These are phyloP conservation scores for Thalia dealbata DNA, from an alignment of 176 grass and related monocot genomes.

Conservation along the genomic window DNA sequence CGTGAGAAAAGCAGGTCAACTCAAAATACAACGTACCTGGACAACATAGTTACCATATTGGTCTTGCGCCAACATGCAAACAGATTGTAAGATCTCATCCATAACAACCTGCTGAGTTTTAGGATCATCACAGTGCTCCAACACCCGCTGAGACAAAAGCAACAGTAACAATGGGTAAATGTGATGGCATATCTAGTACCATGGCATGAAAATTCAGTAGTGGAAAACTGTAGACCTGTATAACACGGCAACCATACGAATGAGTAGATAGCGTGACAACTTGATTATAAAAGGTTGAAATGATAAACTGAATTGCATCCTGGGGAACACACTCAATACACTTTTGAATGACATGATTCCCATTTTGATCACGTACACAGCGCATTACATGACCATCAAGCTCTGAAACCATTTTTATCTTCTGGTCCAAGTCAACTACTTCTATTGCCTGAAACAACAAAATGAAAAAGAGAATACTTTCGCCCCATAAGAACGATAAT, in stretches of 20 bases:
- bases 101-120: conserved; percentile 70
- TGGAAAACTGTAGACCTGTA: conserved; percentile 37
- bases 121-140: conserved; percentile 68
- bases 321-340: conserved; percentile 77
- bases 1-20: background rate
- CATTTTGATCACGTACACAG: conserved; percentile 89
- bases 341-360: conserved; percentile 83
- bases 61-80: conserved; percentile 24
- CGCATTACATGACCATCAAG: conserved; percentile 72
- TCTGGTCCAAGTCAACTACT: conserved; percentile 62
- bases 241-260: conserved; percentile 76
- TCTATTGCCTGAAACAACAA: conserved; percentile 53
- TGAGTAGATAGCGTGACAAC: conserved; percentile 70
- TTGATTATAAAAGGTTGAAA: conserved; percentile 74
- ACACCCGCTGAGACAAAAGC: conserved; percentile 34
- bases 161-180: background rate
- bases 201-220: background rate
- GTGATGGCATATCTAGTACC: background rate
- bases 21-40: conserved; percentile 3
- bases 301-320: conserved; percentile 62
- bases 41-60: conserved; percentile 28
- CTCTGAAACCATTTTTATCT: conserved; percentile 64
- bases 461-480: background rate
- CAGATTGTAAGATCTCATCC: conserved; percentile 26
- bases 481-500: background rate